Conservation (phyloP, 306 rosid genomes). For the Dalbergia cultrata region DNA sequence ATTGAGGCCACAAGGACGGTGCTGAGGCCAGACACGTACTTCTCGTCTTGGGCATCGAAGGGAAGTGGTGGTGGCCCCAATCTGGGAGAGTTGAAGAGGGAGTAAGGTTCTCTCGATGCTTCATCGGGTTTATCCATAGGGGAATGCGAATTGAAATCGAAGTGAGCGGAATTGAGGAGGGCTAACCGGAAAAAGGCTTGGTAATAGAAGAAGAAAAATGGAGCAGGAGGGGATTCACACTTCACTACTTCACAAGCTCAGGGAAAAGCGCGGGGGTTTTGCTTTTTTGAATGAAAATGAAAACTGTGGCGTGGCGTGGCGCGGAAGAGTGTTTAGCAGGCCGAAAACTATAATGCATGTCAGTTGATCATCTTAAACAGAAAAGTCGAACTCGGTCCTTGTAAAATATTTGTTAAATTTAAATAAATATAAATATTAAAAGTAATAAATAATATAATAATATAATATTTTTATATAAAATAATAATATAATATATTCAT, state of each 20-base stretch:
- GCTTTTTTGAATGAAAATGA: not conserved
- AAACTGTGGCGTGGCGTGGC: not conserved
- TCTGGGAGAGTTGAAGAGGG: conserved; percentile 46
- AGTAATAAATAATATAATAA: too few relatives aligned
- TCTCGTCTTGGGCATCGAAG: conserved; percentile 50
- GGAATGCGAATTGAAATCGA: not conserved
- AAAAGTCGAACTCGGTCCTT: too few relatives aligned
- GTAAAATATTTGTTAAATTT: too few relatives aligned
- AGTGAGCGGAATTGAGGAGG: not conserved
- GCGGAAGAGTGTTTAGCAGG: not conserved
- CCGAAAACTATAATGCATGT: not conserved
- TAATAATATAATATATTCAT: too few relatives aligned
- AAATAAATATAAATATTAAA: too few relatives aligned
- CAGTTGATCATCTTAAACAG: too few relatives aligned
- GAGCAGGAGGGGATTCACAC: not conserved
- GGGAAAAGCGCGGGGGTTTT: not conserved
- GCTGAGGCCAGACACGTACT: conserved; percentile 68
- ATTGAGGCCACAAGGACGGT: conserved; percentile 85
- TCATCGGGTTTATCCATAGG: conserved; percentile 28
- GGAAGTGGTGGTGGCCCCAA: conserved; percentile 33
- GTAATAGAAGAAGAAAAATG: not conserved
- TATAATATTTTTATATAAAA: too few relatives aligned
- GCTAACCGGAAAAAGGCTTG: not conserved
- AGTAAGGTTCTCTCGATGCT: not conserved
- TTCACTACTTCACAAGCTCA: not conserved